Evolutionary conservation across 1,284 basidiomycete genomes (phyloP), one percentile per base, ranked within the genome.

Genomic region (Sporisorium exsertum): DNA sequence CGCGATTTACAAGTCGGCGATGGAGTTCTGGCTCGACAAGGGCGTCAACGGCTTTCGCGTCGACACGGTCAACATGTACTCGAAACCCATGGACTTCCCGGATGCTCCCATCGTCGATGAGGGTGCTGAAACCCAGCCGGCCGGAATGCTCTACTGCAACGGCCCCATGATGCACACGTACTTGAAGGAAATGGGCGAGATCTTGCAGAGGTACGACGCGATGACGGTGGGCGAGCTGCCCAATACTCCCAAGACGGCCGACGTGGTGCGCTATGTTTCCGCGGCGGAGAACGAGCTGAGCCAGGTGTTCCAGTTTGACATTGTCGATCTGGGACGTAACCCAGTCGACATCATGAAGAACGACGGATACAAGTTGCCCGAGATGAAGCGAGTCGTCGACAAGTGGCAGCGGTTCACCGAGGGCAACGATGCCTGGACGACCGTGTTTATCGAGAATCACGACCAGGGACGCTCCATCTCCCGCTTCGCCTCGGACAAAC

Each of bases 11-110:
- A 67, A 78, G 59, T 89, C 90, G 46, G 86, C 90, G 42, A 91
- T 93, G 88, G 85, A 86, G 35, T 93, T 92, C 86, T 94, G 92
- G 92, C 88, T 91, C 26, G 88, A 91, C 64, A 87, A 90, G 66
- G 92, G 92, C 5, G 91, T 91, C 66, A 90, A 92, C 68, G 93
- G 92, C 2, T 94, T 93, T 85, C 87, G 79, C n/a, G 65, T 80
- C 27, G 81, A 82, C 63, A 81, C 81, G 10, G 79, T 82, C 64
- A 81, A 83, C 72, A 79, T 84, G 63, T 78, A 78, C 62, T 76
- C 72, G 45, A 84, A 83, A 63, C 83, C 79, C 12, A 72, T 70
- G 71, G 72, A 77, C 45, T 84, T 85, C 59, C 82, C 82, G 18
- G 85, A 86, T 58, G 84, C 83, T 1, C 70, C 77, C 26, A 69